Evolutionary conservation across 2,329 filamentous ascomycete species (phyloP).

Genomic region (Simplicillium sp.): DNA sequence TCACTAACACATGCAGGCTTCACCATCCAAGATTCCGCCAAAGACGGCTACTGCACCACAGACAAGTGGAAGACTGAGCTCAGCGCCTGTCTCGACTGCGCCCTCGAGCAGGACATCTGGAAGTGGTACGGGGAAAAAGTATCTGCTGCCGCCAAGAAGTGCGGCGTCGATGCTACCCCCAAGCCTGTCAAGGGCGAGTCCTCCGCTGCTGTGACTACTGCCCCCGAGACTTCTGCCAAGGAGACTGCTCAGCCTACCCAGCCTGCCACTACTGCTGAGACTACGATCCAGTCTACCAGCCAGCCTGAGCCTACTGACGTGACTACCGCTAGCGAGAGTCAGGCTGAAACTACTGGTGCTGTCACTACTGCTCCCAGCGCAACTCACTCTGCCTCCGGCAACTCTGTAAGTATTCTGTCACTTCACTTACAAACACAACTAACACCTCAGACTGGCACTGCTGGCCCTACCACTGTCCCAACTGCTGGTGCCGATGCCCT

Average conservation of each 20-base stretch:
- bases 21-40: constrained; percentile 15
- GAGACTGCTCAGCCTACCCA: not conserved
- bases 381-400: not conserved
- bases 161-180: constrained; percentile 19
- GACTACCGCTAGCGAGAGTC: not conserved
- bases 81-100: constrained; percentile 34
- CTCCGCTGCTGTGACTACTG: not conserved
- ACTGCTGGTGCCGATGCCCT: constrained; percentile 3
- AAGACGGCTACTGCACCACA: constrained; percentile 20
- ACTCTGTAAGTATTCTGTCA: constrained; percentile 3
- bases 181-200: constrained; percentile 6
- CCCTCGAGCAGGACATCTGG: constrained; percentile 32
- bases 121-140: constrained; percentile 29
- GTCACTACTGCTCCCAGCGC: constrained; percentile 3
- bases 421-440: not conserved
- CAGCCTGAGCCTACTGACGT: constrained; percentile 3
- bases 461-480: constrained; percentile 3
- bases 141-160: constrained; percentile 23
- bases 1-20: constrained; percentile 14
- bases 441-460: constrained; percentile 1
- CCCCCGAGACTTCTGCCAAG: not conserved
- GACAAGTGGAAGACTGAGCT: constrained; percentile 29
- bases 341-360: not conserved
- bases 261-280: constrained; percentile 1
- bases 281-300: constrained; percentile 1